These are phyloP conservation scores for Globisporangium perplexum DNA, from an alignment of 352 stramenopile species.

Conservation along the genomic window DNA sequence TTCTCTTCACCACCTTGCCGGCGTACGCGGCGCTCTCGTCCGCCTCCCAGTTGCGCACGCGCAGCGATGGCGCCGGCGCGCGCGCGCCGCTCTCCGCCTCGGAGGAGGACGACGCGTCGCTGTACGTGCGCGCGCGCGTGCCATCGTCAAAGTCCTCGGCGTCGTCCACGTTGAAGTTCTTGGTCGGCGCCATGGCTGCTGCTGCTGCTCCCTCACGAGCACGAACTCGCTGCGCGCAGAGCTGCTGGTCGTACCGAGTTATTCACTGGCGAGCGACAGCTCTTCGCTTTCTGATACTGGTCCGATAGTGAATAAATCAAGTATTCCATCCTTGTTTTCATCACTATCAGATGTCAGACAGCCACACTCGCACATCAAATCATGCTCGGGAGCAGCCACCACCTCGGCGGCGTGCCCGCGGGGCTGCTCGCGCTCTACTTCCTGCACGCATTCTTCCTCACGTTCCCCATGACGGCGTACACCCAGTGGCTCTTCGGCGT, in stretches of 20 bases:
- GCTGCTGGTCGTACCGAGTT: neutral
- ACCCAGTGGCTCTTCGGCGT: constrained; percentile 69
- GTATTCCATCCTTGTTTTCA: neutral
- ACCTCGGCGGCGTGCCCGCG: constrained; percentile 26
- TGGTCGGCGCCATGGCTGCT: constrained; percentile 34
- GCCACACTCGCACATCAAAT: neutral
- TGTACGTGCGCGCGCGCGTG: constrained; percentile 53
- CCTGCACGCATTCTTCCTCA: constrained; percentile 68
- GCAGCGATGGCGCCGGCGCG: constrained; percentile 57
- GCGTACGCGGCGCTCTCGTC: constrained; percentile 59
- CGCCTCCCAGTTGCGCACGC: constrained; percentile 73
- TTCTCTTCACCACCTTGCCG: constrained; percentile 73
- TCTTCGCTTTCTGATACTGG: neutral
- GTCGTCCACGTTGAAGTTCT: constrained; percentile 74
- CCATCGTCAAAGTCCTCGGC: constrained; percentile 82
- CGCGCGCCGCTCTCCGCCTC: constrained; percentile 18
- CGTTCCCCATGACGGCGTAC: constrained; percentile 79
- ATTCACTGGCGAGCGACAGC: neutral
- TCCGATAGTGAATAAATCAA: neutral
- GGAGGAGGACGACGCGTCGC: constrained; percentile 11
- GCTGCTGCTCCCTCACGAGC: too few relatives aligned
- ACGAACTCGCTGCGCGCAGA: too few relatives aligned
- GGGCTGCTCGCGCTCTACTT: constrained; percentile 74
- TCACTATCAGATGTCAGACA: neutral
- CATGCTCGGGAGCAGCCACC: neutral